A percentile compares a stretch with the other conserved stretches of the same genome.
These are phyloP conservation scores for Quercus gilva DNA, from an alignment of 306 rosid genomes.

Conservation along the genomic window DNA sequence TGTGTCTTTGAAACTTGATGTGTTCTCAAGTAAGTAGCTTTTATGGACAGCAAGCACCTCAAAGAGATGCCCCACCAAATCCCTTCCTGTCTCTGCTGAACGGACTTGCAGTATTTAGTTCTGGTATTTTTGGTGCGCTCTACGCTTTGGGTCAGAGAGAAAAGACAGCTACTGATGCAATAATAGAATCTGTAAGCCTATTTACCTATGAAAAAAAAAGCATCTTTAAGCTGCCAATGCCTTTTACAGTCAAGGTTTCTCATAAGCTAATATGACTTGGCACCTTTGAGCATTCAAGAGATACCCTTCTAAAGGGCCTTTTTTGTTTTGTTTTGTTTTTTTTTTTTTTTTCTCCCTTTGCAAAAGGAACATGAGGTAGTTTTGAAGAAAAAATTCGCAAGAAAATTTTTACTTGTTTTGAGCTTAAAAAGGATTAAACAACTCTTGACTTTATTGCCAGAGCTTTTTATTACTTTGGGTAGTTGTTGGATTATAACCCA, in stretches of 20 bases:
- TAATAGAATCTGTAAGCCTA: conserved; percentile 70
- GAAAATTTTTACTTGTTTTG: not conserved
- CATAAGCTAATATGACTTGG: conserved; percentile 15
- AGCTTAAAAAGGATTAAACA: not conserved
- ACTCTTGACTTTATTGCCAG: not conserved
- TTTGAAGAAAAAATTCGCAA: not conserved
- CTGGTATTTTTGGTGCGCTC: conserved; percentile 73
- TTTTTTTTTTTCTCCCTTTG: not conserved
- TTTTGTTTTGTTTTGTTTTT: not conserved
- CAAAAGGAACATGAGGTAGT: not conserved
- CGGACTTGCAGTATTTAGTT: conserved; percentile 58
- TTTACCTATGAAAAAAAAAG: conserved; percentile 17
- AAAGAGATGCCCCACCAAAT: conserved; percentile 36
- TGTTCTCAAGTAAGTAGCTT: conserved; percentile 32
- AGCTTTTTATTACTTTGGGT: not conserved
- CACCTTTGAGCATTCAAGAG: conserved; percentile 13
- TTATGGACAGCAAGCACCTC: conserved; percentile 41
- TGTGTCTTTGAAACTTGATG: conserved; percentile 17
- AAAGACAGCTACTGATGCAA: conserved; percentile 41
- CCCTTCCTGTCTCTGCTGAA: conserved; percentile 51
- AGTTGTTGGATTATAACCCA: conserved; percentile 21
- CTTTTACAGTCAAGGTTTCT: conserved; percentile 11
- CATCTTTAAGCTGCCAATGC: conserved; percentile 55
- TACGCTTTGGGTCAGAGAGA: conserved; percentile 62
- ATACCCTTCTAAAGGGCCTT: conserved; percentile 12